phyloP scores from a whole-genome alignment of 306 rosid genomes.

The Ormosia emarginata region DNA sequence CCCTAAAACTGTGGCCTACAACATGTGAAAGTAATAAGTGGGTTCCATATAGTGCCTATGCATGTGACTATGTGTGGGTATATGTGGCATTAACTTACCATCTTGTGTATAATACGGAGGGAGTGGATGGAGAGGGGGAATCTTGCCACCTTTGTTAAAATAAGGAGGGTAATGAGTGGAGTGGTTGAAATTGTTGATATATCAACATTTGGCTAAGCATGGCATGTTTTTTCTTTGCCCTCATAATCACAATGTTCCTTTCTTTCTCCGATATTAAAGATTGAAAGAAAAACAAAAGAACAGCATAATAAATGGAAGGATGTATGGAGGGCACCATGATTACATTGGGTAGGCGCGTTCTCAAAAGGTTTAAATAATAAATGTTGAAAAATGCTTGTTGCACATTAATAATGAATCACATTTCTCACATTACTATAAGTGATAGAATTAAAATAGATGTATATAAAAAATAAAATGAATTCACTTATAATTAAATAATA shows the following conservation, averaged over 20 bases:
- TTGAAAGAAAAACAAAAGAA: background rate
- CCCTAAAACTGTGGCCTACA: background rate
- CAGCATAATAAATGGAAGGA: background rate
- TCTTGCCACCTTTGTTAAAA: slow-evolving; percentile 12
- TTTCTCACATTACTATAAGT: too few species aligned
- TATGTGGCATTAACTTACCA: slow-evolving; percentile 16
- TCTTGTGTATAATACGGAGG: slow-evolving; percentile 10
- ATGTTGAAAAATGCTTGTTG: too few species aligned
- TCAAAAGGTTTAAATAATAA: background rate
- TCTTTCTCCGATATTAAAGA: background rate
- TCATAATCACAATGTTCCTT: slow-evolving; percentile 22
- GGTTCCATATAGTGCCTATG: slow-evolving; percentile 16
- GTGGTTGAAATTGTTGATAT: slow-evolving; percentile 33
- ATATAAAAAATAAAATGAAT: too few species aligned
- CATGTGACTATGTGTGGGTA: slow-evolving; percentile 31
- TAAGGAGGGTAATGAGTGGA: slow-evolving; percentile 25
- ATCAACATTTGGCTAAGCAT: slow-evolving; percentile 27
- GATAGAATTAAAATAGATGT: too few species aligned
- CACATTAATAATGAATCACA: too few species aligned
- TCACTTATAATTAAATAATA: too few species aligned
- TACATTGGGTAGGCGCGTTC: slow-evolving; percentile 1
- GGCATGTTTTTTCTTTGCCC: slow-evolving; percentile 18
- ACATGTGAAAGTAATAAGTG: slow-evolving; percentile 15
- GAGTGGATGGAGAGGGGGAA: slow-evolving; percentile 21
- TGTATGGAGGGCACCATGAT: slow-evolving; percentile 17